Conservation (phyloP, 208 protist genomes). For the Crithidia brevicula region DNA sequence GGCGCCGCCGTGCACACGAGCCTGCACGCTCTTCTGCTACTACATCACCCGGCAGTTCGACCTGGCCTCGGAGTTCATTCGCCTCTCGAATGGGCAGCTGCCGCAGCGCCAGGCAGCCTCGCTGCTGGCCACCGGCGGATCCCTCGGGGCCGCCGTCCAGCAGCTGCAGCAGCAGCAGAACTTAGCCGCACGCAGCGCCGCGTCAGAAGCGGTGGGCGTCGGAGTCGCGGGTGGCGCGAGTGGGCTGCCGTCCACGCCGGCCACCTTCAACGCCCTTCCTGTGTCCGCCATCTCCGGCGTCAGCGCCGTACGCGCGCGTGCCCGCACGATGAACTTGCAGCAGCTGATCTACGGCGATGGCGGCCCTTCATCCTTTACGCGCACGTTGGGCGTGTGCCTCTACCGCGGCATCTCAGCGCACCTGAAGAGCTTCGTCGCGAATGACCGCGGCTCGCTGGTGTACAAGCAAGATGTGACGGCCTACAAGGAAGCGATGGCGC, state of each 20-base stretch:
- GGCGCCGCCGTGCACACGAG: constrained; percentile 82
- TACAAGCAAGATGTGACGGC: constrained; percentile 92
- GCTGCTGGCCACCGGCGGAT: constrained; percentile 8
- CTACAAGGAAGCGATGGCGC: constrained; percentile 84
- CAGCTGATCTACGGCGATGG: constrained; percentile 88
- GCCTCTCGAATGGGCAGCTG: constrained; percentile 70
- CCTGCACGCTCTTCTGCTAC: constrained; percentile 89
- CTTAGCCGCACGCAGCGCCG: constrained; percentile 18
- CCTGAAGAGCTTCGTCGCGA: constrained; percentile 71
- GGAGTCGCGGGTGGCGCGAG: background rate
- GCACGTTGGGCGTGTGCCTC: constrained; percentile 84
- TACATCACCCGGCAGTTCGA: constrained; percentile 86
- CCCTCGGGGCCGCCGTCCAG: constrained; percentile 15
- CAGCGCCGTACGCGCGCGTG: constrained; percentile 59
- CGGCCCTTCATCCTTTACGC: constrained; percentile 81
- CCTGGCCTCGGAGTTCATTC: constrained; percentile 85
- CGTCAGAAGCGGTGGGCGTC: constrained; percentile 5
- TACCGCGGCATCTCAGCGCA: constrained; percentile 81
- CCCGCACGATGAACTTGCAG: constrained; percentile 79
- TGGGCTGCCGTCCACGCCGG: background rate
- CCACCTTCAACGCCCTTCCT: background rate
- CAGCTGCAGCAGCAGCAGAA: constrained; percentile 27
- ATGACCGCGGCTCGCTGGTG: constrained; percentile 76
- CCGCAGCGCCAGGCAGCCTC: constrained; percentile 35
- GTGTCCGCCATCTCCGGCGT: constrained; percentile 21